Evolutionary conservation across 352 stramenopile species (phyloP).

Genomic region (Ophiocytium majus): DNA sequence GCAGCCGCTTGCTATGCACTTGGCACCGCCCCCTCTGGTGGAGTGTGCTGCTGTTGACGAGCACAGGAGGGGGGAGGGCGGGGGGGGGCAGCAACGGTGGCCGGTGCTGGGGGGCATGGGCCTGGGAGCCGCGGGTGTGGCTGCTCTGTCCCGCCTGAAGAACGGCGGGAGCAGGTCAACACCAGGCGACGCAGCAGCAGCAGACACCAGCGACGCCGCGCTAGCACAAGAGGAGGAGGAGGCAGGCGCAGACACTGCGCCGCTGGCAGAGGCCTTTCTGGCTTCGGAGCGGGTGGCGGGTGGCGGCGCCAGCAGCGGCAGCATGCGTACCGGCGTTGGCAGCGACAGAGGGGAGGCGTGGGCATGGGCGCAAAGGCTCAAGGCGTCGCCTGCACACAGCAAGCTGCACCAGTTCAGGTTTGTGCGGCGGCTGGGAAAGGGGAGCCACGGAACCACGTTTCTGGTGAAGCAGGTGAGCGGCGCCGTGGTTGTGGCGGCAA

Average conservation of each 20-base stretch:
- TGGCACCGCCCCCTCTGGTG: neutral
- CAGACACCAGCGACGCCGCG: too few species aligned
- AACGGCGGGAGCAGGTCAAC: neutral
- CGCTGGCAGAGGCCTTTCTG: too few species aligned
- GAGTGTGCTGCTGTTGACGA: neutral
- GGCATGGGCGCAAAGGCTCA: constrained; percentile 33
- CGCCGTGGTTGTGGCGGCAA: too few species aligned
- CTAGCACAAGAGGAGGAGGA: too few species aligned
- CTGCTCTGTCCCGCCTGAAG: neutral
- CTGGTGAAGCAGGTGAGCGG: constrained; percentile 29
- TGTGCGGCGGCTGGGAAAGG: constrained; percentile 34
- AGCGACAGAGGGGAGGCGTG: constrained; percentile 24
- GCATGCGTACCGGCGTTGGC: too few species aligned
- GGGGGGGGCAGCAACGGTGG: neutral
- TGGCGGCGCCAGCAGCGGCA: too few species aligned
- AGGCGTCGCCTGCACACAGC: constrained; percentile 26
- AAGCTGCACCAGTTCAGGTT: constrained; percentile 47
- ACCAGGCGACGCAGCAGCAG: too few species aligned
- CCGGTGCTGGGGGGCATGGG: constrained; percentile 4
- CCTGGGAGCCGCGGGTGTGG: neutral
- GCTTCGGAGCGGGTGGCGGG: too few species aligned
- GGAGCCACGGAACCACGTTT: constrained; percentile 31
- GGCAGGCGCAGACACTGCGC: too few species aligned
- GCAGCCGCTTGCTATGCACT: neutral
- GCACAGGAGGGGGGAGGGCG: neutral